These are phyloP conservation scores for Lepidopterella palustris DNA, from an alignment of 495 filamentous ascomycete species.

Conservation along the genomic window DNA sequence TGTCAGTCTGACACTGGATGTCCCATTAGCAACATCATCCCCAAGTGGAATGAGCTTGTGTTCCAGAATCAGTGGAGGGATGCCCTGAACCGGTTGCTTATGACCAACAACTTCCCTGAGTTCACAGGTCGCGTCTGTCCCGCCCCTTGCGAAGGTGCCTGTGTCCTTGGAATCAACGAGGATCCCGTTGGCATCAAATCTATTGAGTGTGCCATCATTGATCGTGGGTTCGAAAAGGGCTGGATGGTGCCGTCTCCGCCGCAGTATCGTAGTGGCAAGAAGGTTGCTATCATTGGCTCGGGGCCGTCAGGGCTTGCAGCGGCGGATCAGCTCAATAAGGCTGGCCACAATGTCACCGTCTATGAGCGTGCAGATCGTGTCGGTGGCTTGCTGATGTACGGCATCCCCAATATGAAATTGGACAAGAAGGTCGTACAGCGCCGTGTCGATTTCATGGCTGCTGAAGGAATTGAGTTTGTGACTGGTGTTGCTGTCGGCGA, in stretches of 20 bases:
- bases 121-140: constrained; percentile 98
- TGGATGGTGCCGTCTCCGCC: constrained; percentile 94
- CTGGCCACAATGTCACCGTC: constrained; percentile 84
- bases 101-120: constrained; percentile 99
- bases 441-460: constrained; percentile 91
- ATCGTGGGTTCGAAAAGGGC: constrained; percentile 97
- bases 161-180: constrained; percentile 97
- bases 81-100: constrained; percentile 87
- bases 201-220: constrained; percentile 98
- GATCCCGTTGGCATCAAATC: constrained; percentile 98
- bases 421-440: constrained; percentile 98
- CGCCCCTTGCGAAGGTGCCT: constrained; percentile 95
- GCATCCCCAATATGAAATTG: constrained; percentile 99
- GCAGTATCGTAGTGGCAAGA: constrained; percentile 79
- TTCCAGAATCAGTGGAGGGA: constrained; percentile 94
- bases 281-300: constrained; percentile 85
- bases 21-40: constrained; percentile 98
- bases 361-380: constrained; percentile 93
- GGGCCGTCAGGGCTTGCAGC: constrained; percentile 87
- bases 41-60: constrained; percentile 96
- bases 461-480: constrained; percentile 81
- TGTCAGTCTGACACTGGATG: constrained; percentile 97
- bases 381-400: constrained; percentile 96
- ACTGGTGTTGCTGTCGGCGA: constrained; percentile 73
- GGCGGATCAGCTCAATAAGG: constrained; percentile 94